Evolutionary conservation across 164 flowering plant genomes (phyloP), one percentile per base, ranked within the genome.

Genomic region (Tinospora cordifolia): DNA sequence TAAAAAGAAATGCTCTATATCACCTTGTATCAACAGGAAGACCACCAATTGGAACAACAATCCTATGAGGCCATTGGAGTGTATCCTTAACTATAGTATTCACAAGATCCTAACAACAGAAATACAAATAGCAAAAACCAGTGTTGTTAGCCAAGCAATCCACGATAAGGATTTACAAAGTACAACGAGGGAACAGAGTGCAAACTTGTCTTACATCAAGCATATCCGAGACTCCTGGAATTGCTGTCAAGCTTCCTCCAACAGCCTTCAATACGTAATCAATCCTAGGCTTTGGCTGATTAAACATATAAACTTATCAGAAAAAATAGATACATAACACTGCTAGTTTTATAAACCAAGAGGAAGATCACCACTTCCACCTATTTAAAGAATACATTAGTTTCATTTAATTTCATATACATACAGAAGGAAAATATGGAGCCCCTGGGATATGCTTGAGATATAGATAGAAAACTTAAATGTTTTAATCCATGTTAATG

Each of bases 11-110:
- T 14, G 3, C 36, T 30, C 8, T 47, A 34, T 11, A 71, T 49
- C 79, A 95, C 99, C 96, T 95, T 58, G 75, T 78, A 78, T 95
- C 97, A 57, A 91, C 89, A 75, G 93, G 89, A 66, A 86, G 63
- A 71, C 98, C 99, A 72, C 99, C 98, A 80, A 95, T 77, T 68
- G 97, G 99, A 75, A 95, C 92, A 75, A 95, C 94, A 78, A 92
- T 91, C 73, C 99, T 88, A 76, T 92, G 99, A 40, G 99, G 99
- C 99, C 99, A 95, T 76, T 91, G 93, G 38, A 95, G 94, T 90
- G 81, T 90, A 75, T 95, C 98, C 6, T 86, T 86, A 66, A 95
- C 87, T 71, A 95, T 95, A 25, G 97, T 39, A 15, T 90, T 30
- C 65, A 95, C 98, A 72, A 90, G 91, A 74, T 92, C 99, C 99